Percentiles rank a stretch among this genome's conserved stretches.
Evolutionary conservation across 805 yeast species (phyloP).

Genomic region (Lipomyces oligophaga): DNA sequence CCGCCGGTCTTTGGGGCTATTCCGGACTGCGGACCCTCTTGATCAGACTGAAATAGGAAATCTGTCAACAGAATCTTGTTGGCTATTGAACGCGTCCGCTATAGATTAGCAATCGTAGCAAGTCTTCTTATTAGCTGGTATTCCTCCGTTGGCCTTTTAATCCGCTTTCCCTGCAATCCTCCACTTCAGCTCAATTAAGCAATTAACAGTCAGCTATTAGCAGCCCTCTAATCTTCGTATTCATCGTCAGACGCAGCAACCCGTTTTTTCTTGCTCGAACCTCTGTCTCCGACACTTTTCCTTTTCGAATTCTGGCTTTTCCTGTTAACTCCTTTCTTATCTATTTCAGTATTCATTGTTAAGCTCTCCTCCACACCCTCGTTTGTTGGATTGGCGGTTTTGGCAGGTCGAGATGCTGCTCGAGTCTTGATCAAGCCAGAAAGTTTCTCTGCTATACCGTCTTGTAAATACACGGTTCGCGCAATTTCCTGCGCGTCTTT

Average conservation of each 20-base stretch:
- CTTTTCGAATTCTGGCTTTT: not conserved
- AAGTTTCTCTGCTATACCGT: conserved; percentile 10
- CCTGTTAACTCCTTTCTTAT: not conserved
- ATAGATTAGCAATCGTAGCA: too few species aligned
- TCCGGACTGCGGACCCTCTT: too few species aligned
- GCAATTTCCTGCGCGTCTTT: conserved; percentile 50
- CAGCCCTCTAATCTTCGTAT: not conserved
- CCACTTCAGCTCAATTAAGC: too few species aligned
- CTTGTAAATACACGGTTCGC: conserved; percentile 11
- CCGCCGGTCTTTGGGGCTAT: too few species aligned
- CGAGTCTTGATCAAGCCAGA: conserved; percentile 9
- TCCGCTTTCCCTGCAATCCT: too few species aligned
- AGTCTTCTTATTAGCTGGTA: too few species aligned
- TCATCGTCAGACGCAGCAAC: conserved; percentile 17
- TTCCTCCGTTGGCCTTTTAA: too few species aligned
- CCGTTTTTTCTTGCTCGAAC: conserved; percentile 6
- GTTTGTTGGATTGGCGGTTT: conserved; percentile 1
- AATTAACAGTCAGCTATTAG: too few species aligned
- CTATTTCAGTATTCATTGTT: not conserved
- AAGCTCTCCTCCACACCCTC: not conserved
- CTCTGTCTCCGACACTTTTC: conserved; percentile 10
- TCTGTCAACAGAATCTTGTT: too few species aligned
- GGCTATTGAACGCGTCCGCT: too few species aligned
- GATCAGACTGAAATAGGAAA: too few species aligned
- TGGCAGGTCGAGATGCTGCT: conserved; percentile 1